Conservation (phyloP, 768 basidiomycete species). For the Hygrocybe punicea region DNA sequence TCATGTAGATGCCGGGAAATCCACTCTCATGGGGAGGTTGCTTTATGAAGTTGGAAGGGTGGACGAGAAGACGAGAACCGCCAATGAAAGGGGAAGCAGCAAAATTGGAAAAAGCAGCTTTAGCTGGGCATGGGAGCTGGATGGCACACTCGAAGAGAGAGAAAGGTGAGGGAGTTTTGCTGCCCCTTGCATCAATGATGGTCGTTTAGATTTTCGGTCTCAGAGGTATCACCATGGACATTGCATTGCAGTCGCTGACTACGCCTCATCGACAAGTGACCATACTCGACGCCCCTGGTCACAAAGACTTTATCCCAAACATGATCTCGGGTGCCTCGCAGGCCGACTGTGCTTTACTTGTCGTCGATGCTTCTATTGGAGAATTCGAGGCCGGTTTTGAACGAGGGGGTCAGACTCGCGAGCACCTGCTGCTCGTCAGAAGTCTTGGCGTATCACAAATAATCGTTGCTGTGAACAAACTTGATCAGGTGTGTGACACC, state of each 20-base stretch:
- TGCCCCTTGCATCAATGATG: background rate
- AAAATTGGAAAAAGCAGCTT: conserved; percentile 94
- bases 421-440: conserved; percentile 87
- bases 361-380: conserved; percentile 84
- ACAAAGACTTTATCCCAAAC: conserved; percentile 96
- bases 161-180: conserved; percentile 59
- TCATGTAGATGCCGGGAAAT: conserved; percentile 98
- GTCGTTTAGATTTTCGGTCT: conserved; percentile 1
- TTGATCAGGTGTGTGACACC: conserved; percentile 69
- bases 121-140: conserved; percentile 97
- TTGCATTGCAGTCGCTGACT: conserved; percentile 74
- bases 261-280: conserved; percentile 80
- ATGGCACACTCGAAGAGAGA: conserved; percentile 88
- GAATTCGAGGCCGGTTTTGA: conserved; percentile 97
- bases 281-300: conserved; percentile 95
- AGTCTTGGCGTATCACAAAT: conserved; percentile 91
- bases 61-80: conserved; percentile 76
- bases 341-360: conserved; percentile 91
- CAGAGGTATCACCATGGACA: conserved; percentile 98
- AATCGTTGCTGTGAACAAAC: conserved; percentile 90
- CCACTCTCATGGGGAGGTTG: conserved; percentile 92
- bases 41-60: conserved; percentile 88
- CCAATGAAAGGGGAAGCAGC: conserved; percentile 85
- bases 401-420: conserved; percentile 90
- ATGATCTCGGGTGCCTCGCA: conserved; percentile 99